Base-by-base conservation (phyloP, 2,329 filamentous ascomycete genomes). In the Epichloe sp. region DNA sequence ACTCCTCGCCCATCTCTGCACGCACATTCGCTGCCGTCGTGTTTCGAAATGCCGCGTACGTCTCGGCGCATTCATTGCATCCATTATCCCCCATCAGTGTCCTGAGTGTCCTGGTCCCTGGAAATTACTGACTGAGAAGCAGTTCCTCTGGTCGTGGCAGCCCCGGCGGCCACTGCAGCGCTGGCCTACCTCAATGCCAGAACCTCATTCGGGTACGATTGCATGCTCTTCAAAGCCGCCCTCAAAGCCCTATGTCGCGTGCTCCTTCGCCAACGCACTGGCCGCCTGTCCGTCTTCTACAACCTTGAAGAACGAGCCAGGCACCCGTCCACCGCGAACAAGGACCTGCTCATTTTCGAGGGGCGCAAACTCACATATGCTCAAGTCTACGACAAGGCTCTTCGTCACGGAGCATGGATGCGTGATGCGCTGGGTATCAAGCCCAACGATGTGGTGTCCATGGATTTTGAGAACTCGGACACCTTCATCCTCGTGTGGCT, bases 391-490 rank as follows among this genome's bases (percentile, higher is more conserved):
- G 77, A 88, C 50, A 76, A 69, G 8, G 77, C 78, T 1, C 70
- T 94, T 42, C 81, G 81, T 53, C 87, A 90, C 61, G 88, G 86
- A 31, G 73, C 77, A 49, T 95, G 86, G 85, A 69, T 95, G 50
- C 82, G 82, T 63, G 74, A 76, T 2, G 74, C 69, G 10, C 75
- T 83, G 49, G 73, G 74, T 34, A 72, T 95, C 45, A 75, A 82
- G 57, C 77, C 80, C 26, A 79, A 78, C 44, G 86, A 94, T 49
- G 80, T 95, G 36, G 84, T 95, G 17, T 88, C 86, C 8, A 75
- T 95, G 58, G 77, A 93, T 64, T 86, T 87, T 57, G 83, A 85
- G 67, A 95, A 95, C 63, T 86, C 81, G 41, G 81, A 88, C n/a
- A 75, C 77, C 3, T 91, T 88, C 60, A 61, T 91, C 31, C 86